Evolutionary conservation across 257 asterid species (phyloP), one percentile per base, ranked within the genome.

Genomic region (Anisodus tanguticus): DNA sequence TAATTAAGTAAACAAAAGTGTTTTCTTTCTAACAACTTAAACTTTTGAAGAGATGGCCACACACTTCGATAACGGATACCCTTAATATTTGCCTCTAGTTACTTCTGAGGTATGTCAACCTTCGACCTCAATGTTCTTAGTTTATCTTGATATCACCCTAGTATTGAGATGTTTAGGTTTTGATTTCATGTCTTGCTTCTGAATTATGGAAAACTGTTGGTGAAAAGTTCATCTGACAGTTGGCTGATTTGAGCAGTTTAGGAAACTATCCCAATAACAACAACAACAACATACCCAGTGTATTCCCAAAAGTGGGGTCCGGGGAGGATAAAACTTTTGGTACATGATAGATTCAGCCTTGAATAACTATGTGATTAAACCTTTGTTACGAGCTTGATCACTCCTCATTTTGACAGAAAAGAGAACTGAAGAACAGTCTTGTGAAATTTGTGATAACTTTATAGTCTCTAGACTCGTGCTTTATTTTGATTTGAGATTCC

Each of bases 61-160:
- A 7, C 76, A 68, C 77, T 39, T 68, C 77, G 39, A 15, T 39
- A 68, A 68, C 39, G 31, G 80, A 26, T 47, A 19, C 41, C 39
- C 4, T 35, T 47, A 72, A 49, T 72, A 72, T 19, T 19, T 72
- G 16, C 60, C 41, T 72, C 12, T 19, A 22, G 41, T 47, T 22
- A 49, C 19, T 74, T 74, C 60, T 74, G 81, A 76, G 47, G 47
- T 26, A 76, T 51, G 26, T 51, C 62, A 51, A 76, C 63, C 63
- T 76, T 51, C 26, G 62, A 51, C 62, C 45, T 76, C 45, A 51
- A 26, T 2, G 45, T 76, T 53, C 63, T 26, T 22, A 49, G 45
- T 76, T 76, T 76, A 76, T 76, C 81, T 76, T 76, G 45, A 76
- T 76, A 11, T 26, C 10, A 4, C 22, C 17, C 5, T 76, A 76